phyloP scores from a whole-genome alignment of 2,329 filamentous ascomycete genomes.

The Epichloe glyceriae region DNA sequence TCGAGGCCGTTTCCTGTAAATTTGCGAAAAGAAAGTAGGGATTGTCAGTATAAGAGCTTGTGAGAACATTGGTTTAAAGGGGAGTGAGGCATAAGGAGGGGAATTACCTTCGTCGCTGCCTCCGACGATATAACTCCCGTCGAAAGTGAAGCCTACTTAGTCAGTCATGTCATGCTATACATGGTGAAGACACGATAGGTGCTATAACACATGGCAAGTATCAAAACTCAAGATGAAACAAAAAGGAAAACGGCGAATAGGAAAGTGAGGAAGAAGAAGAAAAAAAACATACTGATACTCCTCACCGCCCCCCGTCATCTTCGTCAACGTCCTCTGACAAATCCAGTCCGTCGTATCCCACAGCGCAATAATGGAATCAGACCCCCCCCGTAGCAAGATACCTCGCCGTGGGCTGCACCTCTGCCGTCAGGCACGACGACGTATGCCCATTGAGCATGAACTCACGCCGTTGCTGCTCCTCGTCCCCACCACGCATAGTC shows the following conservation, averaged over 20 bases:
- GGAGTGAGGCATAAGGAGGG: not conserved
- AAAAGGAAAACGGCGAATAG: not conserved
- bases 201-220: not conserved
- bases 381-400: slow-evolving; percentile 61
- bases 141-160: slow-evolving; percentile 56
- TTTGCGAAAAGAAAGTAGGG: not conserved
- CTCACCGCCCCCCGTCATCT: slow-evolving; percentile 55
- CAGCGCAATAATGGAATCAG: slow-evolving; percentile 61
- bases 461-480: slow-evolving; percentile 23
- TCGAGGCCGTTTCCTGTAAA: slow-evolving; percentile 45
- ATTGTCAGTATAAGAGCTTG: too few species aligned
- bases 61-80: not conserved
- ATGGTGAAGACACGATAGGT: too few species aligned
- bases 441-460: slow-evolving; percentile 61
- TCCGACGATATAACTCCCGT: slow-evolving; percentile 61
- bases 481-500: slow-evolving; percentile 32
- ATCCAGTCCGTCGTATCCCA: slow-evolving; percentile 73
- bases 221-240: not conserved
- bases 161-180: not conserved
- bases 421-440: slow-evolving; percentile 54
- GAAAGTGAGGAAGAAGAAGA: not conserved
- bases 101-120: slow-evolving; percentile 58
- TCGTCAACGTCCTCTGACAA: slow-evolving; percentile 56
- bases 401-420: slow-evolving; percentile 56
- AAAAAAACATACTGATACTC: slow-evolving; percentile 42